These are phyloP conservation scores for Clavispora asparagi DNA, from an alignment of 805 yeast species.

Conservation along the genomic window DNA sequence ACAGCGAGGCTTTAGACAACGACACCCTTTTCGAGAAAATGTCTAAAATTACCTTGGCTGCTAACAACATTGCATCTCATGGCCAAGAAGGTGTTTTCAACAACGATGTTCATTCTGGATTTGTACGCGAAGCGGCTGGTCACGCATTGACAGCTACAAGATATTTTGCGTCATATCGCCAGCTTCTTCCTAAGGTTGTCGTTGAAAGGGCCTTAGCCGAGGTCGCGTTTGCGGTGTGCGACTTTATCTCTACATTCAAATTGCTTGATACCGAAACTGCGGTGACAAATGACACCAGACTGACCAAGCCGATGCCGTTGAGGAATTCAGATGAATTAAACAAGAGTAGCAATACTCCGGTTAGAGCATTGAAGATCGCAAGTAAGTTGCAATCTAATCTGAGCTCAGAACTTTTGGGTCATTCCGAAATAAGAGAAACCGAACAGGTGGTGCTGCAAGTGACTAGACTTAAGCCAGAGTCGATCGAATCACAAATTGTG, in stretches of 20 bases:
- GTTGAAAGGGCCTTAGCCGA: slow-evolving; percentile 76
- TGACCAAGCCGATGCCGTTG: neutral
- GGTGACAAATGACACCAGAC: neutral
- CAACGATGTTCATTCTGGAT: slow-evolving; percentile 36
- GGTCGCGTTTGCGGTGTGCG: slow-evolving; percentile 60
- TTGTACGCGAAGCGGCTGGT: slow-evolving; percentile 62
- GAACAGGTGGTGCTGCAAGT: neutral
- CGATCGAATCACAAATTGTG: no score
- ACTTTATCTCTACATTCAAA: slow-evolving; percentile 51
- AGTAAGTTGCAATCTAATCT: slow-evolving; percentile 39
- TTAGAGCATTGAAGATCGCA: slow-evolving; percentile 66
- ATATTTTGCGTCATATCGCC: slow-evolving; percentile 59
- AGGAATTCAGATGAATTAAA: neutral
- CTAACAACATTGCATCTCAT: slow-evolving; percentile 36
- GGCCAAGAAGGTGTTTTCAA: slow-evolving; percentile 21
- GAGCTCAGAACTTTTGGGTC: slow-evolving; percentile 1
- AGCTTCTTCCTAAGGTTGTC: slow-evolving; percentile 63
- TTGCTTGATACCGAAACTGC: neutral
- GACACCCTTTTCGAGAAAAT: slow-evolving; percentile 47
- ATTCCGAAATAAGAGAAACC: neutral
- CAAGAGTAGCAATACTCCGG: slow-evolving; percentile 16
- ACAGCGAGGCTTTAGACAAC: slow-evolving; percentile 22
- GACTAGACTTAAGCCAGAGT: no score
- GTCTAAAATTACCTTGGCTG: slow-evolving; percentile 44
- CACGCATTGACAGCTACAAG: slow-evolving; percentile 74